These are phyloP conservation scores for Beta corolliflora DNA, from an alignment of 179 eudicot genomes.

Conservation along the genomic window DNA sequence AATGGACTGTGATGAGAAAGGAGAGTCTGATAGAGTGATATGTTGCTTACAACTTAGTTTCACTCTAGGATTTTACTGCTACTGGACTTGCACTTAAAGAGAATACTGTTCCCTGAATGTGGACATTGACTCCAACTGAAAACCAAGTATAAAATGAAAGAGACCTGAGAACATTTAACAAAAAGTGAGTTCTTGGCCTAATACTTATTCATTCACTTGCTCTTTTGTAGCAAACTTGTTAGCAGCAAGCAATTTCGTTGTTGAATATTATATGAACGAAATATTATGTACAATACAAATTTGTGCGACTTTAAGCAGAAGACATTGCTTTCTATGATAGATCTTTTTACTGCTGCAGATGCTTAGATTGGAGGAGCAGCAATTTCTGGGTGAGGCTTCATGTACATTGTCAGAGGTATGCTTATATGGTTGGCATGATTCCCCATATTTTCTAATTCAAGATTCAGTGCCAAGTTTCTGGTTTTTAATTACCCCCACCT, in stretches of 20 bases:
- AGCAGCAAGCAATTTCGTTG: not conserved
- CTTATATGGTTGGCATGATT: not conserved
- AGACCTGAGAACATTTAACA: not conserved
- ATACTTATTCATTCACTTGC: not conserved
- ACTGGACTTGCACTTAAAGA: not conserved
- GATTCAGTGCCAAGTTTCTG: not conserved
- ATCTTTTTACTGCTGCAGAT: slow-evolving; percentile 44
- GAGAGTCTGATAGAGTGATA: not conserved
- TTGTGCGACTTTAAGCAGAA: slow-evolving; percentile 11
- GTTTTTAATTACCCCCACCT: not conserved
- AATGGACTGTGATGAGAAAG: not conserved
- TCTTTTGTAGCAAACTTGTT: not conserved
- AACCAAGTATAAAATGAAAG: not conserved
- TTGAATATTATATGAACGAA: not conserved
- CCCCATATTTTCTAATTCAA: not conserved
- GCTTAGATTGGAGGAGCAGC: slow-evolving; percentile 94
- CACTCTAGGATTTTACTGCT: not conserved
- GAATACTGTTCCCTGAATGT: not conserved
- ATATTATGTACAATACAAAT: not conserved
- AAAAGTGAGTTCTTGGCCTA: not conserved
- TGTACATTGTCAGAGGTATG: slow-evolving; percentile 87
- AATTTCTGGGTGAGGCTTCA: slow-evolving; percentile 93
- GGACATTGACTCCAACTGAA: not conserved
- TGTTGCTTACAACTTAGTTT: not conserved
- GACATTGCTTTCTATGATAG: slow-evolving; percentile 13